Percentiles rank a stretch among this genome's conserved stretches.
Conservation (phyloP, 306 rosid genomes). For the Medicago ruthenica region DNA sequence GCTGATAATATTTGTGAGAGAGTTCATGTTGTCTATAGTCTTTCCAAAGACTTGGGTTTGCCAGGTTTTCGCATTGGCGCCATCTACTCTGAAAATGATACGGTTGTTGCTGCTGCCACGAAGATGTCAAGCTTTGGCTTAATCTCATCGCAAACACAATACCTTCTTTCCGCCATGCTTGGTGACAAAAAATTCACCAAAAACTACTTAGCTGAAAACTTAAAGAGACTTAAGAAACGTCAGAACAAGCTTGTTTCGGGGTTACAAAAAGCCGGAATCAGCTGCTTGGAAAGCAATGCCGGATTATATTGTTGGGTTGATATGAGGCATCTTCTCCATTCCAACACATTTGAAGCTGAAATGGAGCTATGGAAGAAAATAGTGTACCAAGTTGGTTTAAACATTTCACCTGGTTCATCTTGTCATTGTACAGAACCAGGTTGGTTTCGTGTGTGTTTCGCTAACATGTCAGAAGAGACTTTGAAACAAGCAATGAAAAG, state of each 20-base stretch:
- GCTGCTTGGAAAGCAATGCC: conserved; percentile 72
- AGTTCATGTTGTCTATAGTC: conserved; percentile 80
- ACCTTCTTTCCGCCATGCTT: conserved; percentile 71
- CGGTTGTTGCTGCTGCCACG: conserved; percentile 69
- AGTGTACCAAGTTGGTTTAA: conserved; percentile 68
- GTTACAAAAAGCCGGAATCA: conserved; percentile 59
- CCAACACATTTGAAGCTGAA: conserved; percentile 70
- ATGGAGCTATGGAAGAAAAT: conserved; percentile 83
- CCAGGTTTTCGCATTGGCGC: conserved; percentile 89
- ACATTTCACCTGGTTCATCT: conserved; percentile 80
- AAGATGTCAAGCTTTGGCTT: conserved; percentile 93
- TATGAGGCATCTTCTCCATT: conserved; percentile 66
- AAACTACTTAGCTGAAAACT: conserved; percentile 62
- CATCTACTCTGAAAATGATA: conserved; percentile 66
- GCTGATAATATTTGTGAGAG: conserved; percentile 46
- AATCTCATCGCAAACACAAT: conserved; percentile 80
- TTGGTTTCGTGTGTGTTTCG: conserved; percentile 83
- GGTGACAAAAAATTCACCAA: conserved; percentile 68
- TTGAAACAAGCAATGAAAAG: conserved; percentile 67
- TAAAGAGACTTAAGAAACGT: conserved; percentile 59
- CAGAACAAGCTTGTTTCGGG: conserved; percentile 64
- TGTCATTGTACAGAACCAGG: conserved; percentile 86
- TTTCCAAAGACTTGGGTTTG: conserved; percentile 85
- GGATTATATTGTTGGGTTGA: conserved; percentile 85
- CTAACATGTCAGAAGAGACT: conserved; percentile 75